Base-by-base conservation (phyloP, 495 filamentous ascomycete species). In the Penicillium cosmopolitanum region DNA sequence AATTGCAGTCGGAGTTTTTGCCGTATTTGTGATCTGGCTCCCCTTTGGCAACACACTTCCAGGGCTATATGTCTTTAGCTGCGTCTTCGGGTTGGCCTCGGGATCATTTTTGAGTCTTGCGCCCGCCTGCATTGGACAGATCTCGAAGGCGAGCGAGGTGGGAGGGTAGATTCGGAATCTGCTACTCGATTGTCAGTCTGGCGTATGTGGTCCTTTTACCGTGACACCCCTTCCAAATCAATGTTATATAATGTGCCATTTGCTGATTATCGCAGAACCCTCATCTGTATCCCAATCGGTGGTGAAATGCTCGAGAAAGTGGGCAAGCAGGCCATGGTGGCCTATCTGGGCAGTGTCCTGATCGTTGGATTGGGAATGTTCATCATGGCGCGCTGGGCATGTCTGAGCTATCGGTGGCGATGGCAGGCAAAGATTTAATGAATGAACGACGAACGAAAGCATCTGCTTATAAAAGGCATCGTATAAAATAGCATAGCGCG, bases 111-210 rank as follows among this genome's bases (percentile, higher is more conserved):
- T 89, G 59, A 82, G 81, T 50, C 74, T 89, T 36, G 80, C 84
- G 9, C 87, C 87, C 0, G 85, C 88, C 0, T 83, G 87, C 55
- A 78, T 89, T 12, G 81, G 86, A 2, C 80, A 83, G 55, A 74
- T 90, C 16, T 89, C 85, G 50, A 77, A 78, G 46, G 85, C 84
- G 10, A 82, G 85, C 57, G 73, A 87, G 48, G 88, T 87, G 50
- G 87, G 87, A 10, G 77, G 77, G 84, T 58, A 84, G 84, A 51
- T 90, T 88, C 66, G 89, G 85, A 1, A 86, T 85, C 0, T 82
- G 80, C 53, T 90, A 90, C 64, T 83, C 80, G 1, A 62, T 89
- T n/a, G 87, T 87, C 9, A 85, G 83, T 35, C 68, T 89, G 57
- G 85, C 85, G 75, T 78, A 57, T 58, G 75, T 69, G 23, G 23